Conservation (phyloP, 1,284 basidiomycete species). For the Takashimella koratensis region DNA sequence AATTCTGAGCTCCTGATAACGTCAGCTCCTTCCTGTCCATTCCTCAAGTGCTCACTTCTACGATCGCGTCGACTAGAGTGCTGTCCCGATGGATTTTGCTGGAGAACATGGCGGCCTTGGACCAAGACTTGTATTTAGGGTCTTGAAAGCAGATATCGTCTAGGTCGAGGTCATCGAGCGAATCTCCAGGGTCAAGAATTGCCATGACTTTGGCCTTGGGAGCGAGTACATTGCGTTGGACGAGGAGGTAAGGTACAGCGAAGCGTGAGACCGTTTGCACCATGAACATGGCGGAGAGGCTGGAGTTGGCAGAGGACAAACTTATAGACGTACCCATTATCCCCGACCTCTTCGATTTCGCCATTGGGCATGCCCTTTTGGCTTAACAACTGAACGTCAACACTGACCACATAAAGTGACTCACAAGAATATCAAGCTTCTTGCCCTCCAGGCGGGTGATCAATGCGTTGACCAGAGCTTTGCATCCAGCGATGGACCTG, state of each 20-base stretch:
- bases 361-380: conserved; percentile 3
- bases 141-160: conserved; percentile 11
- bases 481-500: no score
- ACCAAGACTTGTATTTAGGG: not conserved
- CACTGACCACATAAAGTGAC: no score
- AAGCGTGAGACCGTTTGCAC: conserved; percentile 16
- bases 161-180: conserved; percentile 6
- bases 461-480: no score
- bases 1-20: no score
- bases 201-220: conserved; percentile 8
- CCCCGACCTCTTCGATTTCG: not conserved
- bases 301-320: not conserved
- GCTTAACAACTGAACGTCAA: not conserved
- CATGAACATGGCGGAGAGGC: conserved; percentile 1
- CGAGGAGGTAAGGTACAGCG: conserved; percentile 10
- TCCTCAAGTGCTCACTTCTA: no score
- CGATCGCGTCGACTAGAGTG: no score
- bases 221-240: not conserved
- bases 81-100: no score
- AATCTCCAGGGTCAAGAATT: conserved; percentile 12
- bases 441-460: no score
- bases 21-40: no score
- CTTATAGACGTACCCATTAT: not conserved
- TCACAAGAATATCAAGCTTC: no score
- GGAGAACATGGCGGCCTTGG: conserved; percentile 6